Evolutionary conservation across 2,329 filamentous ascomycete genomes (phyloP), one percentile per base, ranked within the genome.

Genomic region (Clarireedia homoeocarpa): DNA sequence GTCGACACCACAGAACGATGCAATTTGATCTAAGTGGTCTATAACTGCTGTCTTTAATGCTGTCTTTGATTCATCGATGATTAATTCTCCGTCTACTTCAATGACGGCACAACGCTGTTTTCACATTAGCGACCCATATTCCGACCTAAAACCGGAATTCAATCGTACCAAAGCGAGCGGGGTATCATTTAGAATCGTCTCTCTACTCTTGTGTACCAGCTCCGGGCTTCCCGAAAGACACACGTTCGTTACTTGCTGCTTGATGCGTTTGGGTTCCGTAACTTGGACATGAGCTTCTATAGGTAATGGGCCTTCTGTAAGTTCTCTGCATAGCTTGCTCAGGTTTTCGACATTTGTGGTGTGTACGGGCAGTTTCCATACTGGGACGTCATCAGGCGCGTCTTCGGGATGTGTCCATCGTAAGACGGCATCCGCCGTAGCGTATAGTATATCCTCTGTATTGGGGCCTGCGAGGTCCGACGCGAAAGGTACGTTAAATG

Each of bases 401-500:
- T 89, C 90, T 70, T 89, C 88, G 61, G 92, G 88, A 72, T 96
- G 92, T 51, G 90, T 94, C 94, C 94, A 99, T 71, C 89, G 85
- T 63, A 92, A 82, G 62, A 95, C 85, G 59, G 92, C 91, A 65
- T 90, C 88, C 57, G 85, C 83, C 61, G 89, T 96, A 61, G 92
- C 91, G 74, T 96, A 92, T 59, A 97, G 82, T 67, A 99, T 89
- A 72, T 97, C 91, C 72, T 96, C 91, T 64, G 88, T 88, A 68
- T 97, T 91, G 61, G 94, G 94, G 36, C 94, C 94, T 61, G 89
- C 83, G 59, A 99, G 84, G 67, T 92, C 92, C 62, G 89, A 95
- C 65, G 91, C 86, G 74, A 97, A 96, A 59, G 94, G 94, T 49
- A 99, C 88, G 71, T 96, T 97, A 84, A 99, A 97, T 62, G 90